A percentile compares a stretch with the other conserved stretches of the same genome.
phyloP scores from a whole-genome alignment of 176 grass and related monocot genomes.

The Pharus latifolius region DNA sequence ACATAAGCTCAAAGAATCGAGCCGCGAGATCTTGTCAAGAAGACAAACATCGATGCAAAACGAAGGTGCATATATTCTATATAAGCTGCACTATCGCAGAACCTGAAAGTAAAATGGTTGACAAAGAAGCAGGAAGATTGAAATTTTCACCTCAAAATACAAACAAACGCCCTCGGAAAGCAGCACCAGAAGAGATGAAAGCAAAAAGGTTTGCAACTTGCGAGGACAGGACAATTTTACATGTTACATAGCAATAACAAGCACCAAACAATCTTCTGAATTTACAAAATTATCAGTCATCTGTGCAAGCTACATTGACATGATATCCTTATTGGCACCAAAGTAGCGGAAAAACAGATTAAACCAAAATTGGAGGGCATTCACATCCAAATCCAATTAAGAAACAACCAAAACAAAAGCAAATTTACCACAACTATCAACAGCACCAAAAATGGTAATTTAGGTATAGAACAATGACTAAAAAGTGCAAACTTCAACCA shows the following conservation, averaged over 20 bases:
- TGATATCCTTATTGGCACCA: not conserved
- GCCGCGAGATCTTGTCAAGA: not conserved
- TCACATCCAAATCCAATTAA: not conserved
- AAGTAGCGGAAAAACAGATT: not conserved
- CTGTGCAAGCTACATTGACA: too few relatives aligned
- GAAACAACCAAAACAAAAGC: not conserved
- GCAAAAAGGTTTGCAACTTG: not conserved
- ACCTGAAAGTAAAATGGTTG: not conserved
- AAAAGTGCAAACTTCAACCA: not conserved
- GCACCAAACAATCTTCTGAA: not conserved
- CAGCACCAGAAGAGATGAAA: not conserved
- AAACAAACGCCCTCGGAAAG: not conserved
- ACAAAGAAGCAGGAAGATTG: not conserved
- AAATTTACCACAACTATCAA: too few relatives aligned
- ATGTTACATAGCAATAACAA: not conserved
- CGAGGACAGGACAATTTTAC: not conserved
- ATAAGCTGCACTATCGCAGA: not conserved
- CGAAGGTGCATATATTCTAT: not conserved
- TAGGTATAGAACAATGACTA: not conserved
- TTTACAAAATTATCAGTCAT: too few relatives aligned
- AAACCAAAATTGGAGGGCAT: not conserved
- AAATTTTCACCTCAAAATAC: not conserved
- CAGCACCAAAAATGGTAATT: not conserved
- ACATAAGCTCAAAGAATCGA: not conserved
- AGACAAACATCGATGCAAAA: not conserved